phyloP scores from a whole-genome alignment of 2,329 filamentous ascomycete genomes.

The Aspergillus sp. region DNA sequence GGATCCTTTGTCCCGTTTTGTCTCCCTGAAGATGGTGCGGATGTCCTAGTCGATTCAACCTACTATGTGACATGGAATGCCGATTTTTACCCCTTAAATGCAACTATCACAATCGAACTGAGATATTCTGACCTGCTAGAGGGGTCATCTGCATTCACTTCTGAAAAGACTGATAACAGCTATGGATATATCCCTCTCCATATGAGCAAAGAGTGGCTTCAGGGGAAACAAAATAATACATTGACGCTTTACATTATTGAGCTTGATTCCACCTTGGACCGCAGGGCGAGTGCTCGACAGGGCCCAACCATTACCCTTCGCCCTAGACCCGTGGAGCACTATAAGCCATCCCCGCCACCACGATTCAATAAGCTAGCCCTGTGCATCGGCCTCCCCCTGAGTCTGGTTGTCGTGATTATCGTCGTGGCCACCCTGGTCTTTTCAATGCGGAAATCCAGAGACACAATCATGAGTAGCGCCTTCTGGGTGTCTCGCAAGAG shows the following conservation, averaged over 20 bases:
- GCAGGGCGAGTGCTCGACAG: constrained; percentile 26
- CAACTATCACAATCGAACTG: constrained; percentile 33
- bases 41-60: constrained; percentile 37
- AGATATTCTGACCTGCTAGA: constrained; percentile 34
- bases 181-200: constrained; percentile 40
- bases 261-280: constrained; percentile 26
- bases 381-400: constrained; percentile 44
- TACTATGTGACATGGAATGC: constrained; percentile 43
- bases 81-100: constrained; percentile 31
- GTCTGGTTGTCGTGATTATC: constrained; percentile 35
- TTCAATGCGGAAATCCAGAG: constrained; percentile 42
- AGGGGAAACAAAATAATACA: constrained; percentile 36
- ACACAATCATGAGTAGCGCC: constrained; percentile 34
- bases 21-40: constrained; percentile 32
- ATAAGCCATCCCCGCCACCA: constrained; percentile 30
- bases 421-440: constrained; percentile 40
- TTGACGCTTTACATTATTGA: constrained; percentile 39
- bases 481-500: constrained; percentile 35
- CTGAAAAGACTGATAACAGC: constrained; percentile 34
- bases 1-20: constrained; percentile 32
- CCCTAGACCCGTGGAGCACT: constrained; percentile 35
- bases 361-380: constrained; percentile 35
- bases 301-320: constrained; percentile 39
- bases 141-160: constrained; percentile 38
- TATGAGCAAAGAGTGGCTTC: constrained; percentile 43